Evolutionary conservation across 2,329 filamentous ascomycete genomes (phyloP).

Genomic region (Bertia moriformis): DNA sequence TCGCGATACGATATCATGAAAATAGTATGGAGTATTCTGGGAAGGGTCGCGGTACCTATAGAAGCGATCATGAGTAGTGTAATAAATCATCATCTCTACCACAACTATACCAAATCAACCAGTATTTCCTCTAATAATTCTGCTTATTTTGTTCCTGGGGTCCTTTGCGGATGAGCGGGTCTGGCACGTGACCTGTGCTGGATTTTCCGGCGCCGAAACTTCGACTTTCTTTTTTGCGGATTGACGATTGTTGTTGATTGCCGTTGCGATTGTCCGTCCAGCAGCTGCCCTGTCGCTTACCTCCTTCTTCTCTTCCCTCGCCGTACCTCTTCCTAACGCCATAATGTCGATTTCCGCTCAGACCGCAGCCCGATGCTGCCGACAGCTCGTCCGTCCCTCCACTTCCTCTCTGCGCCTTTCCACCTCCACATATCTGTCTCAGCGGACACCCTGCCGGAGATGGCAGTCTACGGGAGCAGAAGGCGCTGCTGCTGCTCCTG

Average conservation of each 20-base stretch:
- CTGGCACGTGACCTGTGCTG: neutral
- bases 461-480: neutral
- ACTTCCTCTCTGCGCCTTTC: neutral
- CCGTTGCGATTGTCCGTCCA: neutral
- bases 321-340: neutral
- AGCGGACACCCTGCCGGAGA: neutral
- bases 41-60: too few species aligned
- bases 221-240: constrained; percentile 1
- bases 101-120: too few species aligned
- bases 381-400: constrained; percentile 1
- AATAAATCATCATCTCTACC: too few species aligned
- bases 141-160: too few species aligned
- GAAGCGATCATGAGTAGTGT: too few species aligned
- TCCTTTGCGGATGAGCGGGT: neutral
- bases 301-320: neutral
- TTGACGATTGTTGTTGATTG: neutral
- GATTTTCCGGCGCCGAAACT: neutral
- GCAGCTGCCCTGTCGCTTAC: neutral
- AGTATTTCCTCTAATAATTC: too few species aligned
- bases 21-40: too few species aligned
- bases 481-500: constrained; percentile 28
- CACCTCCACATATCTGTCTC: neutral
- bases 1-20: neutral
- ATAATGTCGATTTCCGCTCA: neutral
- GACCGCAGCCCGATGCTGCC: neutral